Evolutionary conservation across 306 rosid species (phyloP), one percentile per base, ranked within the genome.

Genomic region (Gillenia trifoliata): DNA sequence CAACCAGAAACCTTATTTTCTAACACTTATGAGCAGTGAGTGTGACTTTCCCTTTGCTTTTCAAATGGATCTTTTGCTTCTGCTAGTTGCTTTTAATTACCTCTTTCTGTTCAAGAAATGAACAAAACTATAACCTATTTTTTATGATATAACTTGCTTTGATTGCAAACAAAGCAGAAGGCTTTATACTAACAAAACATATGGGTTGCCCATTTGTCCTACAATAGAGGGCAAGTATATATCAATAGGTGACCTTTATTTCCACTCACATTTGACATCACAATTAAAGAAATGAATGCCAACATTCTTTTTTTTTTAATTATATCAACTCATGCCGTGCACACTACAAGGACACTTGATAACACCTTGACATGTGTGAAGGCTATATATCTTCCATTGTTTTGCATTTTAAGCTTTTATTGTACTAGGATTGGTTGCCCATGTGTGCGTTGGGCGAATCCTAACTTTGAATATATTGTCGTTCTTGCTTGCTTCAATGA

Each of bases 151-250:
- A 50, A 1, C 71, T 84, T 80, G 83, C 89, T 86, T 86, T 68
- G 62, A 76, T 84, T 84, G 71, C 73, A 84, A 80, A 82, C 87
- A 64, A 88, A 84, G 87, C 81, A 73, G 78, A 76, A 68, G 54
- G 67, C 22, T 22, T 9, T 20, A 5, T 63, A 8, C 41, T 8
- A 38, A 38, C 9, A 38, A n/a, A 36, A 64, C 50, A 64, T 3
- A 31, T 64, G 68, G 29, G 31, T 31, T 25, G 64, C 64, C 41
- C 41, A 38, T 38, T 38, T 38, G 41, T 9, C 34, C 19, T 59
- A 59, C 64, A 59, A 12, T 59, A 25, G 26, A 55, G 61, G 61
- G 26, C 61, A 0, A 38, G 41, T 38, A 55, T 55, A 26, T 12
- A 6, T 26, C 31, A 26, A 59, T 28, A 11, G 3, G 29, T 28